phyloP scores from a whole-genome alignment of 345 rosid genomes.

The Murraya koenigii region DNA sequence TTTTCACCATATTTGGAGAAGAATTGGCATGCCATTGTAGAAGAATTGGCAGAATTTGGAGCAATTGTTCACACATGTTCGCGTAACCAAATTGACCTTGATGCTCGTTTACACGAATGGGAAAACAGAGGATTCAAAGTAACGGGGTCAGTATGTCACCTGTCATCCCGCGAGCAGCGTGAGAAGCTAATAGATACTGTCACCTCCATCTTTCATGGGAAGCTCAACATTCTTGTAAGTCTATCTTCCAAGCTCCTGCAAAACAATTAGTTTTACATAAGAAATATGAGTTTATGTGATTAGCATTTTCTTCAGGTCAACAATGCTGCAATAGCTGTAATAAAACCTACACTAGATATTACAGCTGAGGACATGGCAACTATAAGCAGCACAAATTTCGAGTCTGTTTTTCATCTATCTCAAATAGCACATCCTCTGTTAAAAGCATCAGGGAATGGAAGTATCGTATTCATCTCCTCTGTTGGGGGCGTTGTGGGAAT shows the following conservation, averaged over 20 bases:
- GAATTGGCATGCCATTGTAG: background rate
- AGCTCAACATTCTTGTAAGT: conserved; percentile 58
- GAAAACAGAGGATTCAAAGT: conserved; percentile 42
- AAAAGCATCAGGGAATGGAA: conserved; percentile 45
- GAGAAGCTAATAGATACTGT: conserved; percentile 43
- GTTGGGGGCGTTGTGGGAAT: background rate
- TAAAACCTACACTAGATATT: background rate
- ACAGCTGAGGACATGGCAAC: conserved; percentile 6
- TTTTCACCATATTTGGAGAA: background rate
- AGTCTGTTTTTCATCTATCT: conserved; percentile 20
- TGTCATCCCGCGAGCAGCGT: conserved; percentile 26
- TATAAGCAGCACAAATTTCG: background rate
- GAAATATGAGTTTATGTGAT: background rate
- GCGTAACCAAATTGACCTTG: conserved; percentile 3
- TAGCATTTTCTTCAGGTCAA: background rate
- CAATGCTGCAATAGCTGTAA: background rate
- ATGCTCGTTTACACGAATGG: conserved; percentile 31
- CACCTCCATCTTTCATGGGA: conserved; percentile 41
- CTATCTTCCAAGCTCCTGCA: background rate
- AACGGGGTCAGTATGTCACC: conserved; percentile 49
- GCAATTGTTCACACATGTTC: conserved; percentile 8
- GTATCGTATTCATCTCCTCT: conserved; percentile 22
- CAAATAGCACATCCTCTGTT: conserved; percentile 47
- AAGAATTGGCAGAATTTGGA: conserved; percentile 13
- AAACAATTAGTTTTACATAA: background rate